Evolutionary conservation across 129 eudicot species (phyloP).

Genomic region (Pittosporum tobira): DNA sequence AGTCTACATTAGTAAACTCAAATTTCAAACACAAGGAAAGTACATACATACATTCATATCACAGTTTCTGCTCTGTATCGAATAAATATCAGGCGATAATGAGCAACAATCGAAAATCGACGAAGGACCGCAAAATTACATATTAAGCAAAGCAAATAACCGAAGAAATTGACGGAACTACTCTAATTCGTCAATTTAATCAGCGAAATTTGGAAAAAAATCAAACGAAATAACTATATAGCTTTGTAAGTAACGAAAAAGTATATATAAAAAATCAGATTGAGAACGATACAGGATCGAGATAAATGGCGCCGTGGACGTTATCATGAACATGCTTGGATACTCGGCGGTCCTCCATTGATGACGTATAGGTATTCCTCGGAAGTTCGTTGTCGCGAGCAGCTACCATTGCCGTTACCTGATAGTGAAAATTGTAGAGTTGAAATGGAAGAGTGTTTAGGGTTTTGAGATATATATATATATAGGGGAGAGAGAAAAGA

Average conservation of each 20-base stretch:
- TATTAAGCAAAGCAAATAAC: neutral
- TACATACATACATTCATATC: neutral
- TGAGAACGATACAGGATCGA: conserved; percentile 52
- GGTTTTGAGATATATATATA: neutral
- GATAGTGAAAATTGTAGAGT: neutral
- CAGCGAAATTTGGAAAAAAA: neutral
- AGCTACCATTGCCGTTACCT: conserved; percentile 38
- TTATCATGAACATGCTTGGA: conserved; percentile 79
- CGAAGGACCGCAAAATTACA: neutral
- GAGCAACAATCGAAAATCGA: neutral
- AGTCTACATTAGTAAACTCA: no score
- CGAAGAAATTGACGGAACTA: neutral
- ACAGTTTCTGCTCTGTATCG: neutral
- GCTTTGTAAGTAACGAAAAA: neutral
- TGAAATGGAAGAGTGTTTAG: no score
- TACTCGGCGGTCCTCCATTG: conserved; percentile 39
- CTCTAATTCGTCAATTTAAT: neutral
- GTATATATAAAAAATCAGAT: neutral
- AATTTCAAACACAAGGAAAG: no score
- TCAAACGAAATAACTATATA: neutral
- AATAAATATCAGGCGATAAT: neutral
- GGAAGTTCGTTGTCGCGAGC: conserved; percentile 13
- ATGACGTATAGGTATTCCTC: conserved; percentile 14
- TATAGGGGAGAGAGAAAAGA: neutral
- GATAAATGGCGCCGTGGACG: conserved; percentile 88